Evolutionary conservation across 2,329 filamentous ascomycete genomes (phyloP), one percentile per base, ranked within the genome.

Genomic region (Graphilbum sp.): DNA sequence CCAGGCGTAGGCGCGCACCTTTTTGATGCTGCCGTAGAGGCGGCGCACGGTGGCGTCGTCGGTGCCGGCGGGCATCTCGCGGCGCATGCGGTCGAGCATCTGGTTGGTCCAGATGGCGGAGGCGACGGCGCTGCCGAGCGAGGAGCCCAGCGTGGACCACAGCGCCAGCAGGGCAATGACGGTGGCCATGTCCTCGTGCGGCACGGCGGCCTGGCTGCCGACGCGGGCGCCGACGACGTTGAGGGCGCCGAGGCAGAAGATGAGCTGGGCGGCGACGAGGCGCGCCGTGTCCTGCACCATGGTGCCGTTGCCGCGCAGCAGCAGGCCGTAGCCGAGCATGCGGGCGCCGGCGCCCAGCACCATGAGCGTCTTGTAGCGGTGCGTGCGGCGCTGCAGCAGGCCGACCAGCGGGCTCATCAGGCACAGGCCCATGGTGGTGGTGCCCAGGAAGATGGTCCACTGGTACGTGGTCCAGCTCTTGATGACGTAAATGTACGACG

Each of bases 401-500:
- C 74, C 66, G 15, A 63, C 46, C 33, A 79, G 62, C 3, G 72
- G 69, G 6, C 73, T 61, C 42, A 79, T 66, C 2, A 74, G 78
- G 17, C 69, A 67, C 51, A 79, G 79, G 2, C 66, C 72, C 45
- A 77, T 70, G 0, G 71, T 73, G 42, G 79, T 71, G 45, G 69
- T 69, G 21, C 75, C 70, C 8, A 75, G 71, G 30, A 66, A 65
- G n/a, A 64, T 61, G 41, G 75, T 59, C 23, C 71, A 68, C 41
- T 72, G 62, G 43, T 43, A 43, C 2, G 41, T 43, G 2, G 41
- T 43, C 41, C 41, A 43, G 16, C 62, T 59, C 45, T 75, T 72
- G 5, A 79, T 74, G 16, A 79, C 71, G 35, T 74, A 62, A n/a
- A 78, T 63, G 52, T 77, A 79, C 12, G 71, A 76, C 48, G 70